Evolutionary conservation across 441 rosid genomes (phyloP), one percentile per base, ranked within the genome.

Genomic region (Syzygium syzygioides): DNA sequence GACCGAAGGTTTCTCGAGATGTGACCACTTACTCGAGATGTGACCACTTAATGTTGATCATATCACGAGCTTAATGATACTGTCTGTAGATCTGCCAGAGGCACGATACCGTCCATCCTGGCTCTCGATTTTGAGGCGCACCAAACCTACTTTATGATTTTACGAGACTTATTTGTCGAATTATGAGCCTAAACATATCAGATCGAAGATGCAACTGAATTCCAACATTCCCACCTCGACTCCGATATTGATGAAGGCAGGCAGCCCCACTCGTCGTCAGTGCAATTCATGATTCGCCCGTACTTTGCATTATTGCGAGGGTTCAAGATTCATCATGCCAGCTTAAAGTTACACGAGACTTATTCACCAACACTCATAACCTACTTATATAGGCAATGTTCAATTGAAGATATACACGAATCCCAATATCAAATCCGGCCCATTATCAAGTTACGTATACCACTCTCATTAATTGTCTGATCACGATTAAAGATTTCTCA

Each of bases 181-280:
- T 15, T 23, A 23, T 5, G 1, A 4, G n/a, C 0, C 28, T 2
- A 5, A 0, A 23, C 17, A 71, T 37, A 20, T 34, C 13, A 4
- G 25, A 25, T 57, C 9, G n/a, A 57, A 68, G 6, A 32, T 68
- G 5, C 10, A 32, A 32, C 5, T 4, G 4, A 32, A 66, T 32
- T 17, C 25, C 45, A 19, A 68, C 14, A 34, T 34, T 68, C 14
- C 20, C 79, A 37, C 48, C 26, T 12, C 1, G 4, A 19, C 79
- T 62, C 3, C 4, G 1, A 32, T 66, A 18, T 1, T 17, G 6
- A 17, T 17, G 23, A 32, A 66, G 41, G 10, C 23, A 28, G 10
- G 9, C 8, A 66, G 2, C 3, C 5, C 2, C 10, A 30, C 13
- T 0, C 1, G 0, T 5, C 0, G 12, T 17, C 6, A 1, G 0